A percentile compares a stretch with the other conserved stretches of the same genome.
Conservation (phyloP, 2,329 filamentous ascomycete genomes). For the Sarocladium oryzae region DNA sequence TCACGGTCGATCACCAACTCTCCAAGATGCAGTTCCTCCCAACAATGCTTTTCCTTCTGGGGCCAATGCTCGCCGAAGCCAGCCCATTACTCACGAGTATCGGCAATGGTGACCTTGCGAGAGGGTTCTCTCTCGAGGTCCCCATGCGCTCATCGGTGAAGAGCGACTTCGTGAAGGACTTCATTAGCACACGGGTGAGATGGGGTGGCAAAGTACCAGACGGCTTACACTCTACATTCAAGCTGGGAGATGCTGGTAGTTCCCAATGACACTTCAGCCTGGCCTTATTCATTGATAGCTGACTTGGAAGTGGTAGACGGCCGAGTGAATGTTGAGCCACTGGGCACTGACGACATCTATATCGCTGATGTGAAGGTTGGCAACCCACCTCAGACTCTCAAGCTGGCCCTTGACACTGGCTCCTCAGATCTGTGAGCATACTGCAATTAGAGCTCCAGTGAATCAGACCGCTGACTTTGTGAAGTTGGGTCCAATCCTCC, state of each 20-base stretch:
- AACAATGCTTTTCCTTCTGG: constrained; percentile 12
- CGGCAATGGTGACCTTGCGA: background rate
- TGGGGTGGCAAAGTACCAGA: constrained; percentile 24
- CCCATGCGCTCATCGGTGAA: constrained; percentile 15
- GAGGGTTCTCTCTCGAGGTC: constrained; percentile 23
- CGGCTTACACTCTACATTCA: constrained; percentile 17
- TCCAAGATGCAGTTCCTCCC: background rate
- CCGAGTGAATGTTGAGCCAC: constrained; percentile 26
- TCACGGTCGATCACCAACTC: background rate
- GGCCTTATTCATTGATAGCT: too few species aligned
- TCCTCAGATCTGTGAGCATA: constrained; percentile 58
- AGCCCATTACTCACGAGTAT: constrained; percentile 10
- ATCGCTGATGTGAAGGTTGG: constrained; percentile 39
- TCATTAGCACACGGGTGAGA: constrained; percentile 25
- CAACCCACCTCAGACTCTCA: constrained; percentile 39
- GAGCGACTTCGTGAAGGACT: constrained; percentile 26
- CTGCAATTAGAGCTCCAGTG: background rate
- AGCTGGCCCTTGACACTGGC: constrained; percentile 46
- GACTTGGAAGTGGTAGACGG: constrained; percentile 23
- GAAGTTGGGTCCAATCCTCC: constrained; percentile 48
- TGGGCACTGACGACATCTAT: constrained; percentile 36
- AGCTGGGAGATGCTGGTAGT: constrained; percentile 24
- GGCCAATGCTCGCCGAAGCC: constrained; percentile 13
- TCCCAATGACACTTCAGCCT: too few species aligned
- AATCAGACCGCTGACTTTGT: background rate